phyloP scores from a whole-genome alignment of 1,139 yeast genomes.

The Geotrichum cucujoidarum region DNA sequence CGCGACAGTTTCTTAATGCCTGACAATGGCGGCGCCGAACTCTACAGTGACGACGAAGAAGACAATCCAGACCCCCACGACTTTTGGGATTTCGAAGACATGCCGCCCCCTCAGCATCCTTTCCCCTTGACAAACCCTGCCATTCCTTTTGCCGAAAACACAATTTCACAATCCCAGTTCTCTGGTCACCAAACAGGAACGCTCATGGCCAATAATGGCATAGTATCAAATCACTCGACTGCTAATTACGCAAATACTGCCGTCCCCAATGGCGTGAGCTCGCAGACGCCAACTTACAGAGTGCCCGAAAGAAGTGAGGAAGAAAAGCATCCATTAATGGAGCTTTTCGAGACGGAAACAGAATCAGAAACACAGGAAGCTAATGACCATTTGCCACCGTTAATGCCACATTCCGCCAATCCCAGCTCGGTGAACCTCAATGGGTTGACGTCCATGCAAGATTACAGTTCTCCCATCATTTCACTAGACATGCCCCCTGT shows the following conservation, averaged over 20 bases:
- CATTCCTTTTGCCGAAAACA: neutral
- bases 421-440: slow-evolving; percentile 14
- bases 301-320: neutral
- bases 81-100: slow-evolving; percentile 82
- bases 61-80: slow-evolving; percentile 50
- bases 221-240: neutral
- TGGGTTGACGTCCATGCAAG: slow-evolving; percentile 23
- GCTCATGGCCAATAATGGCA: neutral
- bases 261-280: neutral
- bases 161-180: neutral
- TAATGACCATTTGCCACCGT: slow-evolving; percentile 4
- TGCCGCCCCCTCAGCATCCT: neutral
- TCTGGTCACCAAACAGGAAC: slow-evolving; percentile 8
- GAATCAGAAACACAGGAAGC: too few relatives aligned
- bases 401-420: slow-evolving; percentile 7
- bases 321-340: slow-evolving; percentile 19
- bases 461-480: slow-evolving; percentile 30
- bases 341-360: slow-evolving; percentile 16
- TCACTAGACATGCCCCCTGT: slow-evolving; percentile 21
- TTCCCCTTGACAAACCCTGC: neutral
- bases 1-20: slow-evolving; percentile 27
- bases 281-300: slow-evolving; percentile 2
- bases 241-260: neutral
- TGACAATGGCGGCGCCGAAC: slow-evolving; percentile 27
- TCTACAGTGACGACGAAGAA: slow-evolving; percentile 26